Evolutionary conservation across 2,329 filamentous ascomycete genomes (phyloP), one percentile per base, ranked within the genome.

Genomic region (Trichoderma citrinoviride): DNA sequence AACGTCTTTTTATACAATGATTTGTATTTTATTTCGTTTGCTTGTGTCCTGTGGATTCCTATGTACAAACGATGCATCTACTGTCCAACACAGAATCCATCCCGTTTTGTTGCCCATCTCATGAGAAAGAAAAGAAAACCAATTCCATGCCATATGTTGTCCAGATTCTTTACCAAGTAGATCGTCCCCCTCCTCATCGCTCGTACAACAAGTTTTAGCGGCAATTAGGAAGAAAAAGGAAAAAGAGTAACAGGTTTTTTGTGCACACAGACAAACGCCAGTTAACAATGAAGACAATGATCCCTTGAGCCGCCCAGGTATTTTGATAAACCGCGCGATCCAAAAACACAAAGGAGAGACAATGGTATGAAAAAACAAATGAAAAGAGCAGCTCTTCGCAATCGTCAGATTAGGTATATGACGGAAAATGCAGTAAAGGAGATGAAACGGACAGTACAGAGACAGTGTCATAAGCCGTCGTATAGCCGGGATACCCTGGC

Each of bases 381-480:
- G 29, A 37, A 25, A 46, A 29, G 44, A 47, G 46, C 43, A 12
- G 7, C 37, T 54, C 49, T 27, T 52, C 27, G 21, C 7, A 19
- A 27, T 27, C 49, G n/a, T 46, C 58, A 52, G 40, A 44, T 43
- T 21, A 50, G 57, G 46, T 15, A 27, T n/a, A 58, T 27, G 21
- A 52, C 21, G 33, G 43, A 43, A 17, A 52, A 33, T 19, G 29
- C 29, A 52, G 25, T 46, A 58, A 7, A 47, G 33, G 41, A 54
- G n/a, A 61, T 7, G 37, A 47, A 60, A 62, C 33, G 33, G 33
- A 53, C 41, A 56, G 46, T 66, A 58, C 46, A 66, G 43, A 66
- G 52, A 47, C 44, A n/a, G 21, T 46, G 58, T 62, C 58, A 49
- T 66, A 29, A 66, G 64, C 58, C 53, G 64, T 62, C 58, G 61